A percentile compares a stretch with the other conserved stretches of the same genome.
phyloP scores from a whole-genome alignment of 2,329 filamentous ascomycete species.

The Cryphonectria japonica region DNA sequence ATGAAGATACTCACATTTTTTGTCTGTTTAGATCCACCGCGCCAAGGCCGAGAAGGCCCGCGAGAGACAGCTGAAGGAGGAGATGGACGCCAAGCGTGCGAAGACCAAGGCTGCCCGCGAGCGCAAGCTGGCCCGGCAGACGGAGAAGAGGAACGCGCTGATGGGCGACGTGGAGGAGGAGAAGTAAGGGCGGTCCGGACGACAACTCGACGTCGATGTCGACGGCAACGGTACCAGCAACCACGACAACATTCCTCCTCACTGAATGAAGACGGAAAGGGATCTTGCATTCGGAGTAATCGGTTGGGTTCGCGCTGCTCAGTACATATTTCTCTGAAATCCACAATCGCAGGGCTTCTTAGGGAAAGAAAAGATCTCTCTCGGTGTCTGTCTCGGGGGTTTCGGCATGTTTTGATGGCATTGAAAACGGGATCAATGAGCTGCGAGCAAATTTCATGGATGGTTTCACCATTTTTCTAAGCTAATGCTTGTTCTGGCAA shows the following conservation, averaged over 20 bases:
- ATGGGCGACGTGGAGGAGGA: slow-evolving; percentile 70
- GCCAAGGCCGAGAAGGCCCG: slow-evolving; percentile 99
- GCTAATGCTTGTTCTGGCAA: slow-evolving; percentile 41
- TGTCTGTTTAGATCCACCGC: slow-evolving; percentile 82
- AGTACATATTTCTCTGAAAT: slow-evolving; percentile 33
- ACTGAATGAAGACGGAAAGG: slow-evolving; percentile 51
- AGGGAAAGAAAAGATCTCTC: slow-evolving; percentile 28
- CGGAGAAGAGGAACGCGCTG: slow-evolving; percentile 88
- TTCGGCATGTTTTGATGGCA: slow-evolving; percentile 33
- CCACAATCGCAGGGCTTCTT: slow-evolving; percentile 22
- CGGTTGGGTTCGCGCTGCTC: slow-evolving; percentile 54
- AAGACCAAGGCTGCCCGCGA: slow-evolving; percentile 99
- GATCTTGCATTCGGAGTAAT: slow-evolving; percentile 62
- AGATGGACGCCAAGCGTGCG: slow-evolving; percentile 99
- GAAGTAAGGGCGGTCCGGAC: slow-evolving; percentile 33
- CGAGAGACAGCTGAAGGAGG: slow-evolving; percentile 94
- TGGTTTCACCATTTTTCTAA: slow-evolving; percentile 25
- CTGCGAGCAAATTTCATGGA: slow-evolving; percentile 31
- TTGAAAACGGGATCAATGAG: slow-evolving; percentile 33
- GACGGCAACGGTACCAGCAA: slow-evolving; percentile 46
- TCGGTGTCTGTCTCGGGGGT: slow-evolving; percentile 27
- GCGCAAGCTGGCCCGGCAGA: slow-evolving; percentile 91
- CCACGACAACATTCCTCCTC: slow-evolving; percentile 46
- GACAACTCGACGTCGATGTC: slow-evolving; percentile 14
- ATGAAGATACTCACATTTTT: slow-evolving; percentile 17